Evolutionary conservation across 164 flowering plant species (phyloP).

Genomic region (Umbilicus rupestris): DNA sequence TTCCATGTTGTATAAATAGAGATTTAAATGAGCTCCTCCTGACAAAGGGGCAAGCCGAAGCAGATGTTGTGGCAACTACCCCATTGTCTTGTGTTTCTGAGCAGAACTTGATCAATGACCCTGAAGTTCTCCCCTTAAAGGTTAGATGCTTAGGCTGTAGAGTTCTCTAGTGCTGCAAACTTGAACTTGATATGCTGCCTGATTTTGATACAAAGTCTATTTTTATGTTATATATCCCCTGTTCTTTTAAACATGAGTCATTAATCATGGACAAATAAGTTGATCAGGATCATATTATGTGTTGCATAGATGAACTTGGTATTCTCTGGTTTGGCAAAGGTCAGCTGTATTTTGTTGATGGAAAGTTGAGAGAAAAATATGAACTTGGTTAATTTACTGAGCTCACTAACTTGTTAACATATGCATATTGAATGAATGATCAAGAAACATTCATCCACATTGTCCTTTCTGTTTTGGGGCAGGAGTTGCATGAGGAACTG

Average conservation of each 20-base stretch:
- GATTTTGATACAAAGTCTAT: background rate
- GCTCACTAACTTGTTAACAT: no score
- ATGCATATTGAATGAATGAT: background rate
- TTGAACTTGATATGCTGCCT: background rate
- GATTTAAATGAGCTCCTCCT: background rate
- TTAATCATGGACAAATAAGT: background rate
- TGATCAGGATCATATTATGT: background rate
- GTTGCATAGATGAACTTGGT: background rate
- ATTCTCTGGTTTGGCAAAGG: background rate
- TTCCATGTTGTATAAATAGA: background rate
- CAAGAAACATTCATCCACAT: background rate
- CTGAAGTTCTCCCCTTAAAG: constrained; percentile 3
- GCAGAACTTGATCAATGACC: background rate
- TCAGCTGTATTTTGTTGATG: background rate
- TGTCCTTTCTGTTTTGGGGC: background rate
- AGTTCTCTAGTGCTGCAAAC: background rate
- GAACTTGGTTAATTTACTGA: background rate
- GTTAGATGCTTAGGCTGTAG: background rate
- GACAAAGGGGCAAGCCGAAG: background rate
- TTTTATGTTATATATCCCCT: background rate
- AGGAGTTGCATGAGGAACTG: constrained; percentile 13
- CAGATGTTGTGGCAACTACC: background rate
- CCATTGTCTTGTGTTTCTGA: background rate
- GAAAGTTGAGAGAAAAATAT: background rate
- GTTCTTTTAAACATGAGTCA: background rate